These are phyloP conservation scores for Austroboletus eburneus DNA, from an alignment of 768 basidiomycete genomes.

Conservation along the genomic window DNA sequence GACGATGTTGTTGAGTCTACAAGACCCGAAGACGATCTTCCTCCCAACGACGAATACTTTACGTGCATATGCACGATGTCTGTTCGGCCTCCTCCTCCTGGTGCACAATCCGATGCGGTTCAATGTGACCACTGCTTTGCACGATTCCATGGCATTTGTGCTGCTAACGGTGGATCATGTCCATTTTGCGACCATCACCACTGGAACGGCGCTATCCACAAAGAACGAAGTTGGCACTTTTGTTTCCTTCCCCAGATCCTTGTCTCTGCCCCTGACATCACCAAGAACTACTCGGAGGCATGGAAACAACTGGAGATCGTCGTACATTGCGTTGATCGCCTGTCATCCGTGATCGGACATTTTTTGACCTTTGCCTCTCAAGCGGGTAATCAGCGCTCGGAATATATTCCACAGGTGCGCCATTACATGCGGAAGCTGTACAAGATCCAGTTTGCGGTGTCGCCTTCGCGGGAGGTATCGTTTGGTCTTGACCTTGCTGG, in stretches of 20 bases:
- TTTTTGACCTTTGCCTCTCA: slow-evolving; percentile 72
- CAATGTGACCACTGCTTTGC: slow-evolving; percentile 90
- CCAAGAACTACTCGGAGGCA: slow-evolving; percentile 72
- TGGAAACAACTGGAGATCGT: slow-evolving; percentile 79
- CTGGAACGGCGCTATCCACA: slow-evolving; percentile 83
- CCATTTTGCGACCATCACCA: slow-evolving; percentile 91
- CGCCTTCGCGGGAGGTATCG: slow-evolving; percentile 74
- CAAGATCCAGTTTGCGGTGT: slow-evolving; percentile 86
- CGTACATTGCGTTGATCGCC: slow-evolving; percentile 72
- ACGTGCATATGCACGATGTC: slow-evolving; percentile 79
- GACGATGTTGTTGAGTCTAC: slow-evolving; percentile 76
- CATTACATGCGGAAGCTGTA: slow-evolving; percentile 90
- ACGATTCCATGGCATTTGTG: slow-evolving; percentile 80
- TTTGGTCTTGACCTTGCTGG: slow-evolving; percentile 82
- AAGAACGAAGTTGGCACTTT: slow-evolving; percentile 81
- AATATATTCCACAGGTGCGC: slow-evolving; percentile 77
- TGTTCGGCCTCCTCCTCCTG: slow-evolving; percentile 76
- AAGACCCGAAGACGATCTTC: slow-evolving; percentile 71
- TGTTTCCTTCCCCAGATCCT: slow-evolving; percentile 72
- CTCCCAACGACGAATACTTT: slow-evolving; percentile 76
- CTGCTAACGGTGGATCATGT: slow-evolving; percentile 85
- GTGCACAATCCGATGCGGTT: slow-evolving; percentile 74
- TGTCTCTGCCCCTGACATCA: slow-evolving; percentile 69
- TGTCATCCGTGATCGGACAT: slow-evolving; percentile 72
- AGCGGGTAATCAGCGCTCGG: slow-evolving; percentile 65